Evolutionary conservation across 2,329 filamentous ascomycete genomes (phyloP).

Genomic region (Calonectria hawksworthii): DNA sequence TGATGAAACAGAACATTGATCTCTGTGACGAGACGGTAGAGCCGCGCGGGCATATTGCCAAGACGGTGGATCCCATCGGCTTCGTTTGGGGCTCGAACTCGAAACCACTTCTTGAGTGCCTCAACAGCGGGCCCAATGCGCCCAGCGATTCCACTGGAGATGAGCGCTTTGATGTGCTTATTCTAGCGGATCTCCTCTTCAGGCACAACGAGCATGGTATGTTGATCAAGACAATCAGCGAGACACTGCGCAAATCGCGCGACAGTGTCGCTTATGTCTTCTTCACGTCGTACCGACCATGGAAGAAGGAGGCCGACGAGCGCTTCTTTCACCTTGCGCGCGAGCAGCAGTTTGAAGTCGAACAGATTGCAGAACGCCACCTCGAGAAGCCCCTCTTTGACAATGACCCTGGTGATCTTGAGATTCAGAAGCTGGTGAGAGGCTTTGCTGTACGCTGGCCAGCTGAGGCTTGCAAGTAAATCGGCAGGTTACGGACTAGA

Average conservation of each 20-base stretch:
- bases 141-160: slow-evolving; percentile 26
- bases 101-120: slow-evolving; percentile 68
- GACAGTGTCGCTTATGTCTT: slow-evolving; percentile 83
- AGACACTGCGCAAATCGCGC: slow-evolving; percentile 71
- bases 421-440: slow-evolving; percentile 84
- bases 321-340: slow-evolving; percentile 86
- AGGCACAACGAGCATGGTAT: slow-evolving; percentile 89
- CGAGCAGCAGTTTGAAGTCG: slow-evolving; percentile 79
- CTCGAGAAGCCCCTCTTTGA: slow-evolving; percentile 93
- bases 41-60: slow-evolving; percentile 48
- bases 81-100: slow-evolving; percentile 87
- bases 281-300: slow-evolving; percentile 94
- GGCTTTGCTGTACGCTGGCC: slow-evolving; percentile 82
- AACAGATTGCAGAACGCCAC: slow-evolving; percentile 84
- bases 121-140: slow-evolving; percentile 55
- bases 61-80: slow-evolving; percentile 71
- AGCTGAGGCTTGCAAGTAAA: slow-evolving; percentile 46
- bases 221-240: slow-evolving; percentile 78
- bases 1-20: slow-evolving; percentile 82
- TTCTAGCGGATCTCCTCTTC: slow-evolving; percentile 92
- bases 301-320: slow-evolving; percentile 88
- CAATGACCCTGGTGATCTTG: slow-evolving; percentile 87
- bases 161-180: slow-evolving; percentile 80
- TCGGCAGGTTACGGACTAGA: not conserved
- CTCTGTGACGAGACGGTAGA: slow-evolving; percentile 60